Evolutionary conservation across 148 eudicot species (phyloP).

Genomic region (Rhododendron simsii): DNA sequence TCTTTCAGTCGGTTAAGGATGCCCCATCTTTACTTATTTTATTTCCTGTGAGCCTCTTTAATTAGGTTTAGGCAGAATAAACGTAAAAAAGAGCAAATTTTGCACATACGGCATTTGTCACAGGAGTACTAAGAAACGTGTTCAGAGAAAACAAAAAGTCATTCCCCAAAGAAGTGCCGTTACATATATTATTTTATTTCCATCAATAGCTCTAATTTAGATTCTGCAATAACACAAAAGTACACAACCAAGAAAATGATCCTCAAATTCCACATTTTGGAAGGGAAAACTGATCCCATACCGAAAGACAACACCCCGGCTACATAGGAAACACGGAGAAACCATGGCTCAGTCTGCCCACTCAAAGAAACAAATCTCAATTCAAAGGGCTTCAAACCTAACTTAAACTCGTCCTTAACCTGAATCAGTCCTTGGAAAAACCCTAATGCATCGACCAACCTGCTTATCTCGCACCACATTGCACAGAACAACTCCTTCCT

Average conservation of each 20-base stretch:
- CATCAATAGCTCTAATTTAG: neutral
- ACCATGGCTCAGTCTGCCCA: conserved; percentile 5
- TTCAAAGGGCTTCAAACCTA: conserved; percentile 8
- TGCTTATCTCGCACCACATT: conserved; percentile 18
- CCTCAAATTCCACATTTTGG: neutral
- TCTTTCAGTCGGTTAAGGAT: too few relatives aligned
- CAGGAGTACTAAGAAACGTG: too few relatives aligned
- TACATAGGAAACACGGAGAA: neutral
- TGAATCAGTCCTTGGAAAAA: conserved; percentile 3
- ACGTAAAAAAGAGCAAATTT: too few relatives aligned
- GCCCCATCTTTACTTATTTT: too few relatives aligned
- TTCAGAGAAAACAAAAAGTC: too few relatives aligned
- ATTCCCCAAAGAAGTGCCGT: neutral
- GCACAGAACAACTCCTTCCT: conserved; percentile 17
- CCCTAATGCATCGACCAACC: conserved; percentile 13
- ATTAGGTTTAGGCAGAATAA: too few relatives aligned
- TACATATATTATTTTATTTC: neutral
- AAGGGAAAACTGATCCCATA: too few relatives aligned
- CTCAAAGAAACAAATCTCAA: neutral
- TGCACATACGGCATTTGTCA: too few relatives aligned
- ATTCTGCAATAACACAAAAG: neutral
- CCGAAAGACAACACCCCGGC: too few relatives aligned
- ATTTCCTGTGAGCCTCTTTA: too few relatives aligned
- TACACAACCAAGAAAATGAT: neutral
- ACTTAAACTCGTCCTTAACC: conserved; percentile 16